Base-by-base conservation (phyloP, 2,329 filamentous ascomycete genomes). In the Alternaria triticina region DNA sequence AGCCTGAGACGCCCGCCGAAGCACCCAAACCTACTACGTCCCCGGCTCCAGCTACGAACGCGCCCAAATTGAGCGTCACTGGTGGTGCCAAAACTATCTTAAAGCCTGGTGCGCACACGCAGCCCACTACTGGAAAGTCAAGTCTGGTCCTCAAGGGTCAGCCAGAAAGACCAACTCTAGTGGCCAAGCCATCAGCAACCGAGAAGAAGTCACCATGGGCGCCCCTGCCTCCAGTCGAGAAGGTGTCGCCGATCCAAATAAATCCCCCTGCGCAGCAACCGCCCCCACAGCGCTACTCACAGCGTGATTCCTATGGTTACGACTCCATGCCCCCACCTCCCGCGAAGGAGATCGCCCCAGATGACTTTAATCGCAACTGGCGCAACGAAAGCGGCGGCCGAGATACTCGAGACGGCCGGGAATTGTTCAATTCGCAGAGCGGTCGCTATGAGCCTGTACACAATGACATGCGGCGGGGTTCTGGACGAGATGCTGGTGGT, bases 191-290 rank as follows among this genome's bases (percentile, higher is more conserved):
- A 15, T 87, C 90, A 1, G 85, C 87, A 5, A 86, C 89, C 1
- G 91, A 93, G 1, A 87, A 90, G 25, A 97, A 97, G 77, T 97
- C 94, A 5, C 95, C 95, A 5, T 98, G 95, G 95, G 95, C 95
- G 23, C 77, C 90, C 33, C 82, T 98, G 27, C 95, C 95, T 13
- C 93, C 93, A 1, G 87, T 97, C 7, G 93, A 97, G 11, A 95
- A 90, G 76, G 87, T 91, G 1, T 89, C 93, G 1, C 94, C 92
- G 0, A 82, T 90, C 15, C 80, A 86, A 7, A 84, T 90, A 64
- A 91, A 93, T 56, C 80, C 83, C 5, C 83, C 82, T 1, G 61
- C 64, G 13, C 77, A 84, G 50, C 80, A 83, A 58, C 80, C 79
- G 45, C 79, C 77, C n/a, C 65, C 62, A 47, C 74, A 82, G 70